phyloP scores from a whole-genome alignment of 164 flowering plant species.

The Santalum album region DNA sequence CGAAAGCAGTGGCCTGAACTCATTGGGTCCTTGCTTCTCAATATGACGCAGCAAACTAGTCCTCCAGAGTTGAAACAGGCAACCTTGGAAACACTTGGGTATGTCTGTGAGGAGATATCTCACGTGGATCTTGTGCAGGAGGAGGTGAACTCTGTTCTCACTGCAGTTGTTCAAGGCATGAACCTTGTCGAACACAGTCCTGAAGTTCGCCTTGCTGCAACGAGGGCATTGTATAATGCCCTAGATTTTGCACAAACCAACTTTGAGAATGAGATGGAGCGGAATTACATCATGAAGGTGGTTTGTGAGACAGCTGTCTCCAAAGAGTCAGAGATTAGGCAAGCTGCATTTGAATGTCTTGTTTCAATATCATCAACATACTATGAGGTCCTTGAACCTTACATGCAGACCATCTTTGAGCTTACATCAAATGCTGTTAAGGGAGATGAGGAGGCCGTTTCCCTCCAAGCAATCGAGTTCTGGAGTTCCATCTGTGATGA shows the following conservation, averaged over 20 bases:
- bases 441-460: slow-evolving; percentile 69
- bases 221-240: slow-evolving; percentile 67
- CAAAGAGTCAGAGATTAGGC: slow-evolving; percentile 54
- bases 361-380: slow-evolving; percentile 72
- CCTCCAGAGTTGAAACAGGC: slow-evolving; percentile 53
- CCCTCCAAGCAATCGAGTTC: slow-evolving; percentile 82
- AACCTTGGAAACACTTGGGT: slow-evolving; percentile 73
- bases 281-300: slow-evolving; percentile 74
- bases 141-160: slow-evolving; percentile 71
- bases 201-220: slow-evolving; percentile 79
- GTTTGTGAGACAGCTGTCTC: slow-evolving; percentile 64
- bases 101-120: slow-evolving; percentile 76
- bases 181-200: slow-evolving; percentile 40
- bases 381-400: slow-evolving; percentile 65
- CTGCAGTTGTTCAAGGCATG: slow-evolving; percentile 92
- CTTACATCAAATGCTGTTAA: slow-evolving; percentile 70
- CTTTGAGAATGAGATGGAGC: slow-evolving; percentile 77
- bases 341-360: slow-evolving; percentile 78
- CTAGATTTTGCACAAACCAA: slow-evolving; percentile 79
- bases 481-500: slow-evolving; percentile 90
- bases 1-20: slow-evolving; percentile 73
- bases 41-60: slow-evolving; percentile 57
- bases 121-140: slow-evolving; percentile 58
- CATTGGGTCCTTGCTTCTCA: slow-evolving; percentile 43
- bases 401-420: slow-evolving; percentile 63